Conservation (phyloP, 805 yeast species). For the Lachancea quebecensis region DNA sequence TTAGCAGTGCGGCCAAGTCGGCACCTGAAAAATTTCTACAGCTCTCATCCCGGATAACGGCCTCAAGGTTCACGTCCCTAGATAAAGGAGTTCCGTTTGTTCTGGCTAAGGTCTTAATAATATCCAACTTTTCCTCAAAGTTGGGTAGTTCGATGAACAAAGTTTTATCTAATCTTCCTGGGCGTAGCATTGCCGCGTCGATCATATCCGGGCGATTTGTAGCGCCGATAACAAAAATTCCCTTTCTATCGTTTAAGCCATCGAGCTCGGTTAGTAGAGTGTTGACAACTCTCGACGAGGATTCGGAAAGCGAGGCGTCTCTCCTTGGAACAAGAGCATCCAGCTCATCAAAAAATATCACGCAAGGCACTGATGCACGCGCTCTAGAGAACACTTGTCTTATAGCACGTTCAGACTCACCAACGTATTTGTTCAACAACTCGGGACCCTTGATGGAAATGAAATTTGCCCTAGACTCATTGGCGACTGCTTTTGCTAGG, state of each 20-base stretch:
- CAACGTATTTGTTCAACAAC: conserved; percentile 86
- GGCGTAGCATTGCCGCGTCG: conserved; percentile 96
- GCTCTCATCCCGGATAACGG: conserved; percentile 66
- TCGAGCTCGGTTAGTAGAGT: conserved; percentile 91
- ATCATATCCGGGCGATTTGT: conserved; percentile 98
- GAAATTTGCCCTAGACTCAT: conserved; percentile 93
- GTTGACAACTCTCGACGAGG: conserved; percentile 89
- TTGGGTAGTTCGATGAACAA: conserved; percentile 85
- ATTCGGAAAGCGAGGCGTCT: conserved; percentile 80
- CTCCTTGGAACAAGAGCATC: conserved; percentile 95
- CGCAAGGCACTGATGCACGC: conserved; percentile 87
- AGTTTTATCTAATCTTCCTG: conserved; percentile 92
- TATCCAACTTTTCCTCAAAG: conserved; percentile 70
- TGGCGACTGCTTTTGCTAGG: conserved; percentile 95
- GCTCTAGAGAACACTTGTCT: conserved; percentile 92
- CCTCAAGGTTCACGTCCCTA: conserved; percentile 48
- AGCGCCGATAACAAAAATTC: conserved; percentile 93
- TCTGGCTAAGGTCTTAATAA: conserved; percentile 65
- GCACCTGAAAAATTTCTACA: conserved; percentile 94
- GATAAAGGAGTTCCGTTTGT: conserved; percentile 72
- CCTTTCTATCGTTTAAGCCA: conserved; percentile 87
- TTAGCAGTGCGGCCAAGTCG: conserved; percentile 81
- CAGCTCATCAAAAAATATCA: conserved; percentile 90
- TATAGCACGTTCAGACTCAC: conserved; percentile 91
- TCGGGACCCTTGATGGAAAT: conserved; percentile 97